Percentiles rank a stretch among this genome's conserved stretches.
phyloP scores from a whole-genome alignment of 2,329 filamentous ascomycete genomes.

The Hymenotorrendiella dingleyae region DNA sequence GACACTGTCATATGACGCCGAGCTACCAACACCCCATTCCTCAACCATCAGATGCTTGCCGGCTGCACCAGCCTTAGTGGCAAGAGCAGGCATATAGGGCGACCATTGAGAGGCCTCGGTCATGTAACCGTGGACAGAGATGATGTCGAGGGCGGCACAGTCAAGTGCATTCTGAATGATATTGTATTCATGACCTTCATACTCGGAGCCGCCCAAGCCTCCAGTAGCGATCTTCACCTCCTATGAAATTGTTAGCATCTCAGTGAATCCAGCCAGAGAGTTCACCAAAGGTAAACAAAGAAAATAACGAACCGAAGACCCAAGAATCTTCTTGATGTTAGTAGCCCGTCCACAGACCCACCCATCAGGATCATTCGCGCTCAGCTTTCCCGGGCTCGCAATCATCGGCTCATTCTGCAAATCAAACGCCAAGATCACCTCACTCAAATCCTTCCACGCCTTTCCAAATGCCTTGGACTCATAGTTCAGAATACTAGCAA shows the following conservation, averaged over 20 bases:
- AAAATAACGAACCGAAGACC: slow-evolving; percentile 3
- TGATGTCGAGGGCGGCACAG: slow-evolving; percentile 9
- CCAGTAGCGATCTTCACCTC: slow-evolving; percentile 9
- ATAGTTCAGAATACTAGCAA: slow-evolving; percentile 7
- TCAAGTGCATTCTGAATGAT: slow-evolving; percentile 9
- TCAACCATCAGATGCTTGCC: slow-evolving; percentile 10
- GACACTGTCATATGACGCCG: slow-evolving; percentile 1
- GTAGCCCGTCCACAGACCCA: slow-evolving; percentile 9
- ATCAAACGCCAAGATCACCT: slow-evolving; percentile 13
- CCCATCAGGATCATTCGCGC: slow-evolving; percentile 8
- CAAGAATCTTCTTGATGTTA: slow-evolving; percentile 6
- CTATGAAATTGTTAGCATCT: too few relatives aligned
- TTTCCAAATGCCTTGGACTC: background rate
- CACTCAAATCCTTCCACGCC: background rate
- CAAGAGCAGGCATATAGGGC: slow-evolving; percentile 3
- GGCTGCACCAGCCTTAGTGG: slow-evolving; percentile 1
- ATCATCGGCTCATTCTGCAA: slow-evolving; percentile 12
- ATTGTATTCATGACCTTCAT: slow-evolving; percentile 9
- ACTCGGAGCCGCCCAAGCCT: slow-evolving; percentile 10
- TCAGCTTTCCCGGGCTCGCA: background rate
- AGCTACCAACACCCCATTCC: slow-evolving; percentile 11
- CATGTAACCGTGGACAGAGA: slow-evolving; percentile 13
- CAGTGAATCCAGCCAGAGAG: too few relatives aligned
- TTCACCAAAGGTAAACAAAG: too few relatives aligned
- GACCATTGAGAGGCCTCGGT: slow-evolving; percentile 5